These are phyloP conservation scores for Eimeria necatrix DNA, from an alignment of 169 alveolate genomes.

Conservation along the genomic window DNA sequence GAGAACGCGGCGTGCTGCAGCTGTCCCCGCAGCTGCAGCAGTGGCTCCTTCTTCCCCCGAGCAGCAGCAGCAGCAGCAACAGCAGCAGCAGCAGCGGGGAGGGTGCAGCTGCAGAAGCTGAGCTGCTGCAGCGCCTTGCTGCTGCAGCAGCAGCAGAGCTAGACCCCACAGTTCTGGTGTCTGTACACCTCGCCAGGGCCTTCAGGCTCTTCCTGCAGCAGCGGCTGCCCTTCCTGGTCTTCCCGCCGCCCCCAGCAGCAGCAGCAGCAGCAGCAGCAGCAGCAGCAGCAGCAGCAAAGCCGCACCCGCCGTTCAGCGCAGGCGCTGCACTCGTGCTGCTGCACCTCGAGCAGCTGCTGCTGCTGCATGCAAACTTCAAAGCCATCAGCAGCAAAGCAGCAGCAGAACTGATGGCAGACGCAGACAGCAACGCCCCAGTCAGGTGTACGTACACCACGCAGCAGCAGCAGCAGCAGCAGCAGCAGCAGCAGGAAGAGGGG, in stretches of 20 bases:
- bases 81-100: background rate
- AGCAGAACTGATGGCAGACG: constrained; percentile 16
- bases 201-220: background rate
- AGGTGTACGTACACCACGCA: background rate
- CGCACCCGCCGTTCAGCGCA: background rate
- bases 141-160: constrained; percentile 6
- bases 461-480: background rate
- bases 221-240: background rate
- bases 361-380: constrained; percentile 14
- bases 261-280: constrained; percentile 6
- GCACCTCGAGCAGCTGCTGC: constrained; percentile 34
- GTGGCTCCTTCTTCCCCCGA: background rate
- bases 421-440: constrained; percentile 26
- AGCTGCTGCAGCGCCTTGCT: background rate
- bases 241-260: background rate
- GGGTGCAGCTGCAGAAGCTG: background rate
- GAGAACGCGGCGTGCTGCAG: background rate
- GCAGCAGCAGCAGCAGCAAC: constrained; percentile 1
- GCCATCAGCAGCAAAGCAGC: constrained; percentile 6
- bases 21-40: background rate
- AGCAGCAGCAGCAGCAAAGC: constrained; percentile 7
- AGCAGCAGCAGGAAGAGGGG: background rate
- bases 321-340: constrained; percentile 10
- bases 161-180: background rate
- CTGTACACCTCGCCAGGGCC: background rate